Conservation (phyloP, 2,329 filamentous ascomycete species). For the Alternaria sp. region DNA sequence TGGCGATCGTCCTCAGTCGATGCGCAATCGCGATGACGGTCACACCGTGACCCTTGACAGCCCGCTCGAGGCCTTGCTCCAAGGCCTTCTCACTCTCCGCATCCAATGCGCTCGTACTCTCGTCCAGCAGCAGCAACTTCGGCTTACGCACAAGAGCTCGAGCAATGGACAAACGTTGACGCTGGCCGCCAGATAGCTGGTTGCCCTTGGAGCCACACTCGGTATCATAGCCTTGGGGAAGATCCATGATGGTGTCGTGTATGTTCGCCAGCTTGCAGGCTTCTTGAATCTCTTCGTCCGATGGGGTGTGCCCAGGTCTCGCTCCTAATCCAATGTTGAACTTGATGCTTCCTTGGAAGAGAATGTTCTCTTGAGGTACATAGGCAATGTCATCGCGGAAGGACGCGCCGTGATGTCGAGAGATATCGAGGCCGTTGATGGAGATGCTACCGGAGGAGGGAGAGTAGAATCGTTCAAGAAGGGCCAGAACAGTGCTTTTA, state of each 20-base stretch:
- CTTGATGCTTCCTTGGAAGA: conserved; percentile 57
- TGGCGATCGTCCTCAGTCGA: conserved; percentile 50
- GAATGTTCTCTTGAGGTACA: conserved; percentile 56
- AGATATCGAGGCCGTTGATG: conserved; percentile 60
- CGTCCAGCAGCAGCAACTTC: conserved; percentile 51
- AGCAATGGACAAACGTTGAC: conserved; percentile 53
- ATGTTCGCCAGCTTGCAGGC: conserved; percentile 74
- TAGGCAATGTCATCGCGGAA: conserved; percentile 56
- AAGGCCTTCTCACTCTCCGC: conserved; percentile 51
- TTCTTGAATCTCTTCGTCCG: conserved; percentile 67
- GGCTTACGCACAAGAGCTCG: conserved; percentile 53
- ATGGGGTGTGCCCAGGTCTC: conserved; percentile 61
- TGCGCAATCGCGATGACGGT: conserved; percentile 57
- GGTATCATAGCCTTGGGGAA: conserved; percentile 72
- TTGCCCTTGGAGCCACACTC: conserved; percentile 51
- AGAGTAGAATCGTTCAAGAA: conserved; percentile 62
- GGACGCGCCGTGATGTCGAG: conserved; percentile 44
- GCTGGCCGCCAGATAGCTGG: conserved; percentile 52
- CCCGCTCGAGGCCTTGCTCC: conserved; percentile 49
- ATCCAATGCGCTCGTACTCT: conserved; percentile 53
- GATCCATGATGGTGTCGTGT: conserved; percentile 68
- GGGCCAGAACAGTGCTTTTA: conserved; percentile 68
- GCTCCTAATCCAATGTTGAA: conserved; percentile 58
- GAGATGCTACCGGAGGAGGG: conserved; percentile 58
- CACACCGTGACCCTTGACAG: conserved; percentile 41